Evolutionary conservation across 2,329 filamentous ascomycete genomes (phyloP), one percentile per base, ranked within the genome.

Genomic region (Xylariaceae sp.): DNA sequence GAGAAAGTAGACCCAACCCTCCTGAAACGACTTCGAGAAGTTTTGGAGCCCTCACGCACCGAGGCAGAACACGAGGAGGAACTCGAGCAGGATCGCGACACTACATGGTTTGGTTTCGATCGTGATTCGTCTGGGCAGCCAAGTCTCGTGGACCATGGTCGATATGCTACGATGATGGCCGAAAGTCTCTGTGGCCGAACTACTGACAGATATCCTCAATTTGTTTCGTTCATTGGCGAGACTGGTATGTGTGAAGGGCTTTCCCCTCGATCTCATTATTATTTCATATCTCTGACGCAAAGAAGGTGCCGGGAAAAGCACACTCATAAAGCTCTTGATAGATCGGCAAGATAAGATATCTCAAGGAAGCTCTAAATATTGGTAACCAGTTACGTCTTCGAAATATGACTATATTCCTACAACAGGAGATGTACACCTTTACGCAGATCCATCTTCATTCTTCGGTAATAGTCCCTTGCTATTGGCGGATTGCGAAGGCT

Each of bases 401-500:
- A 63, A 64, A 16, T 63, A 60, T 47, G 60, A 64, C 29, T 67
- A 67, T 27, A 56, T 72, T 5, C 69, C 74, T 1, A 76, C 73
- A 3, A 74, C 72, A 5, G 73, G 66, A 7, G 73, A 76, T 52
- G 73, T 77, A 2, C 74, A 79, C 55, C 60, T 79, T 4, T 78
- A 78, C 47, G 62, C 65, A 2, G 75, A 78, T 48, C 74, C 74
- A 2, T 56, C 62, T 1, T 72, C 68, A 3, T 59, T 66, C 20
- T 51, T 57, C 11, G 61, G 62, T 10, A 60, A 61, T 5, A 53
- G 64, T 6, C 74, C 74, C 0, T 63, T 77, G 17, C 61, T 78
- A 4, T 71, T 70, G 40, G 73, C 74, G 17, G 75, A 78, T 49
- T 77, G 73, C 48, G 75, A 78, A 61, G 75, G 75, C 0, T 64